Evolutionary conservation across 2,329 filamentous ascomycete genomes (phyloP).

Genomic region (Leptoxyphium fumago): DNA sequence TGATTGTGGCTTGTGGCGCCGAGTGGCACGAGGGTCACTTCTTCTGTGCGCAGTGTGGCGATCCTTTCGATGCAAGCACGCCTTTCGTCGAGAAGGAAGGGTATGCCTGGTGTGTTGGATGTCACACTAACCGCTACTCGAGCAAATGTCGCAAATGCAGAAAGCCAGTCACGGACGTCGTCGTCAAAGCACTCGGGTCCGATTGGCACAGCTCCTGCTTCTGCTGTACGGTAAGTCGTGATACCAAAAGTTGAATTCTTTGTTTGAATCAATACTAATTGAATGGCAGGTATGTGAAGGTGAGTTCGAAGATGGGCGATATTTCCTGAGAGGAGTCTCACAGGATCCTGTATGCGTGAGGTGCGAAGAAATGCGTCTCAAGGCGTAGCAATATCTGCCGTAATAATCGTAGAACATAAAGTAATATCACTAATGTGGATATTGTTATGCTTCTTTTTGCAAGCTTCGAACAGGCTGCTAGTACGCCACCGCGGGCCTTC

Average conservation of each 20-base stretch:
- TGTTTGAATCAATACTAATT: slow-evolving; percentile 5
- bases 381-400: slow-evolving; percentile 29
- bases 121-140: slow-evolving; percentile 81
- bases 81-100: slow-evolving; percentile 97
- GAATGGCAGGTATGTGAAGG: slow-evolving; percentile 41
- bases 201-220: slow-evolving; percentile 96
- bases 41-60: slow-evolving; percentile 96
- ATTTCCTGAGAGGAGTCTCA: slow-evolving; percentile 45
- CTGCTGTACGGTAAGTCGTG: slow-evolving; percentile 46
- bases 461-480: too few relatives aligned
- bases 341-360: slow-evolving; percentile 46
- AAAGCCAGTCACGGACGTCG: slow-evolving; percentile 73
- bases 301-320: slow-evolving; percentile 46
- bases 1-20: slow-evolving; percentile 82
- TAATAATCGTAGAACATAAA: too few relatives aligned
- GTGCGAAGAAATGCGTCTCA: slow-evolving; percentile 48
- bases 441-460: too few relatives aligned
- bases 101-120: slow-evolving; percentile 90
- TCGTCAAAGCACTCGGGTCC: slow-evolving; percentile 72
- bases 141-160: slow-evolving; percentile 80
- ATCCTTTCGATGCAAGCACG: slow-evolving; percentile 48
- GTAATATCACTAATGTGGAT: too few relatives aligned
- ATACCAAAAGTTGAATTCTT: neutral
- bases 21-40: slow-evolving; percentile 98
- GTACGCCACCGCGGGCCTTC: too few relatives aligned